phyloP scores from a whole-genome alignment of 331 rosid genomes.

The Malus hybrid region DNA sequence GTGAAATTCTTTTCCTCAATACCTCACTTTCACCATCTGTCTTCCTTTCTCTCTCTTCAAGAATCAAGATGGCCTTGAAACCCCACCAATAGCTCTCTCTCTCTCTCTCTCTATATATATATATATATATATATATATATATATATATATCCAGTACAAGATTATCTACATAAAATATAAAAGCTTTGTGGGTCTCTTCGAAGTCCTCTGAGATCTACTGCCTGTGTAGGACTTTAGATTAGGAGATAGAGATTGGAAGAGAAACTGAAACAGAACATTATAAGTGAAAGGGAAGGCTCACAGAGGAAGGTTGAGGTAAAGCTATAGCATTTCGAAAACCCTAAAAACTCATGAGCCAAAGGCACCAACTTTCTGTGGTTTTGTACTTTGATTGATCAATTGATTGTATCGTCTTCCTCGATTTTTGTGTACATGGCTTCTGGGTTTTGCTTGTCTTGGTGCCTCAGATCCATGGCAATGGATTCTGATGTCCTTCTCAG shows the following conservation, averaged over 20 bases:
- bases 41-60: constrained; percentile 31
- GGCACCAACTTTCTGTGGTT: neutral
- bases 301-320: constrained; percentile 2
- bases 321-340: constrained; percentile 5
- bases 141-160: neutral
- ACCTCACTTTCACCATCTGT: constrained; percentile 18
- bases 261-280: constrained; percentile 9
- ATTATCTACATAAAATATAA: neutral
- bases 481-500: constrained; percentile 16
- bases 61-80: constrained; percentile 27
- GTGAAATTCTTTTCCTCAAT: constrained; percentile 18
- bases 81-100: constrained; percentile 20
- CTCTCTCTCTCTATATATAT: constrained; percentile 1
- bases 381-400: neutral
- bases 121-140: neutral
- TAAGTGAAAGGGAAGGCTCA: constrained; percentile 6
- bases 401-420: constrained; percentile 24
- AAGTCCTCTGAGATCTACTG: constrained; percentile 38
- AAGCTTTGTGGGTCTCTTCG: neutral
- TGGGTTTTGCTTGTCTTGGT: neutral
- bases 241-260: constrained; percentile 23
- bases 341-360: neutral
- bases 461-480: constrained; percentile 52
- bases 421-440: constrained; percentile 21
- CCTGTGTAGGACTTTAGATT: constrained; percentile 7